Percentiles rank a stretch among this genome's conserved stretches.
phyloP scores from a whole-genome alignment of 2,329 filamentous ascomycete genomes.

The Raffaelea arxii region DNA sequence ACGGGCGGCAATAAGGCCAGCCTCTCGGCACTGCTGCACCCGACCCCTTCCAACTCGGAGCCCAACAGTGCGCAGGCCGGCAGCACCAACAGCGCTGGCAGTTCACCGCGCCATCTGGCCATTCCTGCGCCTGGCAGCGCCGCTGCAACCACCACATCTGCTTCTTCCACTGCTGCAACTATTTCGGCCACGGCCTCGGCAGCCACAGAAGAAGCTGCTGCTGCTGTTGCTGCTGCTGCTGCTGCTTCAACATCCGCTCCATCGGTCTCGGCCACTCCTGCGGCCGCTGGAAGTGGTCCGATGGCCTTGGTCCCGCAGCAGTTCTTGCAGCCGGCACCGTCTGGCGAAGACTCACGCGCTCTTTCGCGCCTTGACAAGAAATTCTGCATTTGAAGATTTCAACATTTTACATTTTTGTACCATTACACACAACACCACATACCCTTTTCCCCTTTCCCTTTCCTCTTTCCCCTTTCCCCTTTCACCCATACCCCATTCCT shows the following conservation, averaged over 20 bases:
- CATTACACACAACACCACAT: no score
- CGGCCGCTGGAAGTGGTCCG: neutral
- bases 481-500: no score
- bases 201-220: neutral
- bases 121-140: no score
- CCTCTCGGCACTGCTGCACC: constrained; percentile 39
- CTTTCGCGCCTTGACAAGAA: constrained; percentile 17
- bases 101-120: constrained; percentile 34
- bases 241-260: neutral
- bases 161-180: neutral
- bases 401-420: neutral
- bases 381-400: constrained; percentile 15
- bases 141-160: neutral
- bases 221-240: neutral
- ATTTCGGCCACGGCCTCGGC: neutral
- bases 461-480: no score
- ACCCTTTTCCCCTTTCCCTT: no score
- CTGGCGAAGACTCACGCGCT: constrained; percentile 13
- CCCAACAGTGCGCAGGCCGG: constrained; percentile 25
- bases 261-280: neutral
- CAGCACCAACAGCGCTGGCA: constrained; percentile 31
- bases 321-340: constrained; percentile 12
- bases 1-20: constrained; percentile 29
- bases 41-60: constrained; percentile 35
- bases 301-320: constrained; percentile 6